phyloP scores from a whole-genome alignment of 2,329 filamentous ascomycete genomes.

The Chaetoscypha palmicola region DNA sequence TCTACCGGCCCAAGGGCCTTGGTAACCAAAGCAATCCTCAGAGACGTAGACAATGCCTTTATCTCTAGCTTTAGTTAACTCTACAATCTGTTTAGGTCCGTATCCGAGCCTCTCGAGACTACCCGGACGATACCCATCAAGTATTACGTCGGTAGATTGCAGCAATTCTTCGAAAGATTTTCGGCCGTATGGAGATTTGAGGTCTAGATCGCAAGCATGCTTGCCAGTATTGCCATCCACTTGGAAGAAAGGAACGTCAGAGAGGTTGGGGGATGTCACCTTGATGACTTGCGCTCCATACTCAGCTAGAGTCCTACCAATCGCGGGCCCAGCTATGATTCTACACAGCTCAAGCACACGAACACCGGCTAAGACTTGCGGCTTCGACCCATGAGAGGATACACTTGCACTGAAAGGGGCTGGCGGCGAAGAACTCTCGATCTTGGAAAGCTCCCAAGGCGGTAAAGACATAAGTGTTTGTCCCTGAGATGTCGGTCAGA shows the following conservation, averaged over 20 bases:
- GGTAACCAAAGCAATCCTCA: slow-evolving; percentile 65
- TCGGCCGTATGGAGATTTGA: slow-evolving; percentile 49
- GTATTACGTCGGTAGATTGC: slow-evolving; percentile 55
- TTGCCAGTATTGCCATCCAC: slow-evolving; percentile 68
- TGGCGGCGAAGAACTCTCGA: slow-evolving; percentile 38
- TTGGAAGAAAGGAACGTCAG: slow-evolving; percentile 66
- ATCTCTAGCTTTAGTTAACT: slow-evolving; percentile 45
- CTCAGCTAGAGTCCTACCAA: slow-evolving; percentile 64
- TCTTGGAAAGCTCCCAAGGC: slow-evolving; percentile 41
- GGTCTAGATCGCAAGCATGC: slow-evolving; percentile 55
- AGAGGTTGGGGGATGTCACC: slow-evolving; percentile 59
- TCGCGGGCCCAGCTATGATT: slow-evolving; percentile 69
- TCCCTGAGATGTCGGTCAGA: slow-evolving; percentile 28
- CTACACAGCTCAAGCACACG: slow-evolving; percentile 70
- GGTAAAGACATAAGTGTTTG: slow-evolving; percentile 35
- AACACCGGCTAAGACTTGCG: slow-evolving; percentile 46
- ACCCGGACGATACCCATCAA: slow-evolving; percentile 64
- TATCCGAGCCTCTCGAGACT: slow-evolving; percentile 58
- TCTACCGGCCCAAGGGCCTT: slow-evolving; percentile 54
- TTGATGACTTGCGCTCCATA: slow-evolving; percentile 70
- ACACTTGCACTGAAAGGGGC: slow-evolving; percentile 35
- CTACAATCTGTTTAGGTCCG: slow-evolving; percentile 45
- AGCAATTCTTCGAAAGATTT: slow-evolving; percentile 52
- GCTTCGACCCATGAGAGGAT: slow-evolving; percentile 9
- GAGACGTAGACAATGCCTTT: slow-evolving; percentile 61